Evolutionary conservation across 2,329 filamentous ascomycete species (phyloP), one percentile per base, ranked within the genome.

Genomic region (Diaporthe sp.): DNA sequence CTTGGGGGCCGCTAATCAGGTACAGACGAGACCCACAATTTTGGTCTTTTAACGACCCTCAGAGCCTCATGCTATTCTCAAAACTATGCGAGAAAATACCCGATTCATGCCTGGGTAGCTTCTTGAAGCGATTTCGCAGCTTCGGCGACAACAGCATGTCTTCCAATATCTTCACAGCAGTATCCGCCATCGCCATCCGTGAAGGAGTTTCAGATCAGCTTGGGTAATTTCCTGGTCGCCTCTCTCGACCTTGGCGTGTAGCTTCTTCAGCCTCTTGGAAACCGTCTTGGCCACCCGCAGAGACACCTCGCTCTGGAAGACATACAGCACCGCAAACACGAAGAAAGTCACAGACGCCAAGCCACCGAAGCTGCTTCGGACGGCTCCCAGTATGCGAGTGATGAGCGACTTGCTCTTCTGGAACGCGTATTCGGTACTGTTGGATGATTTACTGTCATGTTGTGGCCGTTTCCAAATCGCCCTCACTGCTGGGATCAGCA

Each of bases 371-470:
- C 87, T 85, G 13, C 85, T 81, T 42, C 57, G 57, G 1, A 88
- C 80, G 9, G 85, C 83, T 60, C 83, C 81, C 71, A 87, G 83
- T 78, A 91, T 89, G 69, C 89, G 86, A 4, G 84, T 78, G 38
- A 91, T 81, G 6, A 91, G 84, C 3, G 84, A 83, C 80, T 86
- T 86, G 80, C 87, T 89, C 77, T 84, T 85, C 35, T 80, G 82
- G 79, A 90, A 91, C 40, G 89, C 89, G 78, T 91, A 89, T 82
- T 91, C 89, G 35, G 89, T 91, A 77, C 87, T 85, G 80, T 89
- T 90, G 76, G 85, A 79, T 0, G 85, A 80, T 10, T 83, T 80
- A 3, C 82, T 81, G 19, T 85, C 82, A 19, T 84, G 80, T 15
- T 80, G 74, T 19, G 83, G 81, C 22, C 88, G 85, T 22, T 86